phyloP scores from a whole-genome alignment of 1,284 basidiomycete genomes.

The Golubevia pallescens region DNA sequence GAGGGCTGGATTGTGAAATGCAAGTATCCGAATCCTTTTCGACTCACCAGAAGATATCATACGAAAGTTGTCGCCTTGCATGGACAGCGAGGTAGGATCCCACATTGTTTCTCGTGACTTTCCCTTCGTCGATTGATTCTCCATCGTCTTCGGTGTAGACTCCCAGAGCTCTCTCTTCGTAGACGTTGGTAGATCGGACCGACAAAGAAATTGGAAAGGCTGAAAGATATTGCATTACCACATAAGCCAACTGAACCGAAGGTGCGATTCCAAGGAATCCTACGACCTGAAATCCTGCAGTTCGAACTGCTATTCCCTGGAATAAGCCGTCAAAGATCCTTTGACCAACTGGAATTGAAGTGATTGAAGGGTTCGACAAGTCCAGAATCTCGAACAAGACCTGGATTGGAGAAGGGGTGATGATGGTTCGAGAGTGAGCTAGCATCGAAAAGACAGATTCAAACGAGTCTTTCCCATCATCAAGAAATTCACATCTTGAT shows the following conservation, averaged over 20 bases:
- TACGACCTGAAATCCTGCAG: conserved; percentile 56
- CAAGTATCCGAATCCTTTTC: too few species aligned
- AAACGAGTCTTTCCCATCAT: too few species aligned
- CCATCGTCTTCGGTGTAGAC: conserved; percentile 35
- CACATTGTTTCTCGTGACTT: conserved; percentile 22
- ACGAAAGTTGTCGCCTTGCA: conserved; percentile 53
- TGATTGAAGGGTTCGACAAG: conserved; percentile 51
- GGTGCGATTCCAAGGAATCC: conserved; percentile 46
- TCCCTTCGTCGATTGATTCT: conserved; percentile 11
- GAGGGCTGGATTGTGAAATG: too few species aligned
- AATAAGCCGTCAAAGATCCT: conserved; percentile 56
- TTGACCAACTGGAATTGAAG: conserved; percentile 28
- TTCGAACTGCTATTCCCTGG: conserved; percentile 57
- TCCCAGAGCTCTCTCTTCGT: conserved; percentile 57
- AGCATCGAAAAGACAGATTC: too few species aligned
- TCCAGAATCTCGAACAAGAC: conserved; percentile 55
- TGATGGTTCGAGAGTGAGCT: neutral
- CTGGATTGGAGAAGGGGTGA: conserved; percentile 41
- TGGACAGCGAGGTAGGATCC: conserved; percentile 53
- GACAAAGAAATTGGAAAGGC: too few species aligned
- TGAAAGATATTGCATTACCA: neutral
- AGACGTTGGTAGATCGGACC: conserved; percentile 59
- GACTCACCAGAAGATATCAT: conserved; percentile 5
- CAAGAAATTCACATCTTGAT: neutral
- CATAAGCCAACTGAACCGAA: conserved; percentile 34